Percentiles rank a stretch among this genome's conserved stretches.
These are phyloP conservation scores for Pseudocercospora pini-densiflorae DNA, from an alignment of 2,329 filamentous ascomycete genomes.

Conservation along the genomic window DNA sequence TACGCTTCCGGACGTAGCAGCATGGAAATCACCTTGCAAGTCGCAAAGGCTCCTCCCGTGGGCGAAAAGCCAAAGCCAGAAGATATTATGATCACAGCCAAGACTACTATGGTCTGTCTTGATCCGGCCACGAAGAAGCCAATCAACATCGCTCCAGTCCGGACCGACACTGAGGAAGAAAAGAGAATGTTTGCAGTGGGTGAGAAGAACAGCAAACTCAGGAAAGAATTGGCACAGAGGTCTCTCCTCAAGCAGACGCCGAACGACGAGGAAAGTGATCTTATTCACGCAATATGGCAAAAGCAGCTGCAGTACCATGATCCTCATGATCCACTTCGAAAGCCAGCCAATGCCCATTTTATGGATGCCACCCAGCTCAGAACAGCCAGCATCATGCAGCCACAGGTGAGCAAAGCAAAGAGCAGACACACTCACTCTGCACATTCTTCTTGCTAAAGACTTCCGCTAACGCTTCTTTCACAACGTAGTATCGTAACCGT, in stretches of 20 bases:
- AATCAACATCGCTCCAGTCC: conserved; percentile 64
- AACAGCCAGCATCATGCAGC: conserved; percentile 76
- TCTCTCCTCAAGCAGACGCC: conserved; percentile 70
- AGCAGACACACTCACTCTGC: conserved; percentile 39
- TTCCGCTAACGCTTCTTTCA: background rate
- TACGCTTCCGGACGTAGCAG: conserved; percentile 75
- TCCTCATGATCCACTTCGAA: conserved; percentile 57
- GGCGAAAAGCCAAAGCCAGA: conserved; percentile 62
- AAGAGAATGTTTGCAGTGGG: conserved; percentile 65
- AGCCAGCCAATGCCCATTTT: conserved; percentile 62
- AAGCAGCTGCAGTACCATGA: conserved; percentile 68
- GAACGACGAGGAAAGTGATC: conserved; percentile 70
- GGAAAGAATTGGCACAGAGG: conserved; percentile 65
- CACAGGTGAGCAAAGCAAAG: conserved; percentile 53
- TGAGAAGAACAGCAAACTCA: conserved; percentile 68
- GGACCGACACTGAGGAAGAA: conserved; percentile 68
- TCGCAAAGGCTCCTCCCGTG: conserved; percentile 67
- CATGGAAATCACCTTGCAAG: conserved; percentile 75
- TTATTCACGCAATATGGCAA: conserved; percentile 76
- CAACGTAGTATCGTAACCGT: background rate
- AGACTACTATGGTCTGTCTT: conserved; percentile 78
- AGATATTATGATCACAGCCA: conserved; percentile 71
- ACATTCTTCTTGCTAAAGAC: background rate
- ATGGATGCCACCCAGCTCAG: conserved; percentile 68
- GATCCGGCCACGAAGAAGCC: conserved; percentile 71